Base-by-base conservation (phyloP, 2,329 filamentous ascomycete genomes). In the Cordyceps farinosa region DNA sequence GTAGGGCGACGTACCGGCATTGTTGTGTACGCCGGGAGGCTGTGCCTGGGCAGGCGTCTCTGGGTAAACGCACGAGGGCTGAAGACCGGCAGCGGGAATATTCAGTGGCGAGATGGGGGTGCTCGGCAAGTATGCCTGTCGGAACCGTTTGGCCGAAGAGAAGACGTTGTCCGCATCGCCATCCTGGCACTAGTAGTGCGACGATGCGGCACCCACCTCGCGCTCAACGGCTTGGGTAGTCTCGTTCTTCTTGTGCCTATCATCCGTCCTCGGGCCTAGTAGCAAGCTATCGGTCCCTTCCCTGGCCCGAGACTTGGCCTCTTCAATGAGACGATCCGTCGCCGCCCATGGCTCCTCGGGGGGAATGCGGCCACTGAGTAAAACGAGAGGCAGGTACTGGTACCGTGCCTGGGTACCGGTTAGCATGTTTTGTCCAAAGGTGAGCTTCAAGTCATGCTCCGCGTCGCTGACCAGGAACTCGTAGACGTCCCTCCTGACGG, bases 341-440 rank as follows among this genome's bases (percentile, higher is more conserved):
- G 45, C 47, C 9, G 29, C 44, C 61, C 61, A 63, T n/a, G 54
- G 36, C 13, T 52, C 9, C n/a, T 38, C 47, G 32, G 22, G 30
- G 27, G n/a, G 11, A 15, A 10, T 15, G n/a, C 17, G 30, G 30
- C 22, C 15, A 32, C 13, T n/a, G 11, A 11, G 32, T 5, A 11
- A 13, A 9, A 40, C 32, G 5, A 3, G 42, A 10, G 40, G 40
- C 29, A 55, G 38, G 8, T 54, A 7, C 22, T 40, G 51, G 9
- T 48, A 40, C 59, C 51, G 48, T n/a, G 32, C 70, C 52, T 78
- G 69, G 27, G 71, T 70, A 13, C 71, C 70, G 44, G 73, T 74
- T 5, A 71, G 61, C 29, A 78, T 66, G 60, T 74, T 77, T 48
- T 70, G 62, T 48, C 71, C 63, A 32, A 73, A 65, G 38, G 77